Evolutionary conservation across 179 eudicot genomes (phyloP).

Genomic region (Camellia oleifera): DNA sequence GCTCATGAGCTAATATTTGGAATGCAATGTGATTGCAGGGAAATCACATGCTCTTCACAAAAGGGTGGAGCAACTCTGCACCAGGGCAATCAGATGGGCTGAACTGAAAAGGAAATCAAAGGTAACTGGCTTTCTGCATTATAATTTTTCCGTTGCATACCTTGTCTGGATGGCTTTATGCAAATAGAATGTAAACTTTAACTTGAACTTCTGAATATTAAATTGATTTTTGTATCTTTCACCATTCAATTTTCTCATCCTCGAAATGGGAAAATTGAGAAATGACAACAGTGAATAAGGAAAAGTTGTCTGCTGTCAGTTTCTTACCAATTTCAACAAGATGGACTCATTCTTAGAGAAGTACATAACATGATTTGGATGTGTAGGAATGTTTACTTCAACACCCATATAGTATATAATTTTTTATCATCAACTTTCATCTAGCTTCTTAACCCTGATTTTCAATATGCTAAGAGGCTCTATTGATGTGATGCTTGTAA

Average conservation of each 20-base stretch:
- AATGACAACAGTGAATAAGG: background rate
- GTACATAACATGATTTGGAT: background rate
- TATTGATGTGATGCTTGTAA: conserved; percentile 9
- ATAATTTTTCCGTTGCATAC: background rate
- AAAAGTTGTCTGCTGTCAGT: background rate
- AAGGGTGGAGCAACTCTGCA: conserved; percentile 98
- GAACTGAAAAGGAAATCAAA: conserved; percentile 83
- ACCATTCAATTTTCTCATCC: background rate
- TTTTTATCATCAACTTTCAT: background rate
- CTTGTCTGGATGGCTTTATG: background rate
- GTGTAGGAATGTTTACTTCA: background rate
- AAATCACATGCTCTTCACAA: conserved; percentile 99
- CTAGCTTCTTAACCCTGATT: background rate
- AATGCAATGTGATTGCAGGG: conserved; percentile 46
- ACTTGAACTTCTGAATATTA: background rate
- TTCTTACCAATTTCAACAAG: background rate
- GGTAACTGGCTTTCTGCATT: conserved; percentile 38
- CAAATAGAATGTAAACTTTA: background rate
- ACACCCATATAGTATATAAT: background rate
- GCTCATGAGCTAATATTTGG: conserved; percentile 25
- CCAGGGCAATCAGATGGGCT: conserved; percentile 94
- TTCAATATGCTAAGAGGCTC: background rate
- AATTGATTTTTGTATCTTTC: background rate
- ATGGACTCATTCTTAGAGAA: conserved; percentile 10
- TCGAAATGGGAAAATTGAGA: background rate